Base-by-base conservation (phyloP, 2,329 filamentous ascomycete species). In the Tolypocladium tundrense region DNA sequence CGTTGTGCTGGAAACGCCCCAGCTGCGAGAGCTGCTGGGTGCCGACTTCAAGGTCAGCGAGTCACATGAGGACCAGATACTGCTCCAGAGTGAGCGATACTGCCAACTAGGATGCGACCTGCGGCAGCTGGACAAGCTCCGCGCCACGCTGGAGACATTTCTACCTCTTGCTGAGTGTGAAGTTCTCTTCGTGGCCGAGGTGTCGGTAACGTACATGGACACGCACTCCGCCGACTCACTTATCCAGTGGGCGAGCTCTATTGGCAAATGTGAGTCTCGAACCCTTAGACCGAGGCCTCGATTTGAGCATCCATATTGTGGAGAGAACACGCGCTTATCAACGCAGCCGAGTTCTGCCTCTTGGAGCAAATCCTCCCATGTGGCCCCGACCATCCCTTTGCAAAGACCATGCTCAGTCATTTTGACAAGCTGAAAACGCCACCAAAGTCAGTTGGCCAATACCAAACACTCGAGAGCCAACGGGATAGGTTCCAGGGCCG, bases 121-220 rank as follows among this genome's bases (percentile, higher is more conserved):
- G 42, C 82, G 87, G 40, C 79, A 93, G 56, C 76, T 91, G 6
- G 67, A 76, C 27, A 77, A 75, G 19, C 76, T 97, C 11, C 77
- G 86, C 58, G 67, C 75, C 7, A 77, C 83, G 4, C 73, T 96
- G 31, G 78, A 79, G 21, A 73, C 73, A 13, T 77, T 87, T 51
- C 68, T 90, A 2, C 75, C 86, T 43, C 68, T 87, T 19, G 68
- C 79, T 1, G 74, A 82, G 9, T 84, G 82, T 59, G 77, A 80
- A 3, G 80, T 96, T 2, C 75, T 97, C 31, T 96, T 94, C 65
- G 81, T 91, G 33, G 91, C 91, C 1, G 93, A 97, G 72, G 91
- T 96, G 16, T 95, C 91, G 4, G 83, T 96, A 45, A 94, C 91
- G 1, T 96, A 96, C 66, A 95, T 96, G 90, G 85, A 91, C 58